These are phyloP conservation scores for Hypoxylon sp. DNA, from an alignment of 2,329 filamentous ascomycete genomes.

Conservation along the genomic window DNA sequence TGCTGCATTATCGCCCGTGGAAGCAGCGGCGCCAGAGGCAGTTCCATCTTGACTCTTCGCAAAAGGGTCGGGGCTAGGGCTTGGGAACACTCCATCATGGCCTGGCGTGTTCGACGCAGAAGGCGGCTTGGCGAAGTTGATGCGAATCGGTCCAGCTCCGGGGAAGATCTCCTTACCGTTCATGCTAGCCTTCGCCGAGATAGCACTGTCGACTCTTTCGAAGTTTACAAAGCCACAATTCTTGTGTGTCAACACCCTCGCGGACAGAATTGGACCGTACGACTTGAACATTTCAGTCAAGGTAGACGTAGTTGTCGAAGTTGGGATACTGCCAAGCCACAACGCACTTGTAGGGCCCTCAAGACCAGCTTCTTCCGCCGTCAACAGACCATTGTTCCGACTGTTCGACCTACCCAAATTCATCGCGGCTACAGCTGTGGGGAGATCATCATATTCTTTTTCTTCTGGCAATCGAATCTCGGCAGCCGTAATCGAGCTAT, in stretches of 20 bases:
- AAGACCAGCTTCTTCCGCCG: conserved; percentile 81
- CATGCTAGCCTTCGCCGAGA: conserved; percentile 87
- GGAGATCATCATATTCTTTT: conserved; percentile 83
- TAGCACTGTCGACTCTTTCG: conserved; percentile 89
- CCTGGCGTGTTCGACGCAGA: conserved; percentile 91
- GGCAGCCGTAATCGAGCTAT: conserved; percentile 80
- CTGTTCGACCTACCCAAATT: conserved; percentile 77
- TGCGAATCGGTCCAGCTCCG: conserved; percentile 91
- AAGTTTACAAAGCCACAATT: conserved; percentile 99
- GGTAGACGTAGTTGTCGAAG: conserved; percentile 95
- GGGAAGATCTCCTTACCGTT: conserved; percentile 99
- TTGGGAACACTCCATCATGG: conserved; percentile 88
- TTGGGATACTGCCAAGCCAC: conserved; percentile 97
- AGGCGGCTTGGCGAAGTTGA: conserved; percentile 97
- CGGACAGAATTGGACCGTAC: conserved; percentile 93
- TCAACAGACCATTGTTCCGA: conserved; percentile 76
- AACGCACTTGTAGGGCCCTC: conserved; percentile 93
- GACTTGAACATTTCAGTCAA: conserved; percentile 94
- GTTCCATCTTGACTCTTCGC: conserved; percentile 67
- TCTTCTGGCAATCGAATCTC: conserved; percentile 83
- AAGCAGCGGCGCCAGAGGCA: conserved; percentile 60
- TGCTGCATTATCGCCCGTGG: conserved; percentile 55
- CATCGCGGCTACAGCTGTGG: conserved; percentile 86
- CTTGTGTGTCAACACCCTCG: conserved; percentile 95
- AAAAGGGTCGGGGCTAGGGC: conserved; percentile 91